phyloP scores from a whole-genome alignment of 2,329 filamentous ascomycete species.

The Pseudogymnoascus sp. region DNA sequence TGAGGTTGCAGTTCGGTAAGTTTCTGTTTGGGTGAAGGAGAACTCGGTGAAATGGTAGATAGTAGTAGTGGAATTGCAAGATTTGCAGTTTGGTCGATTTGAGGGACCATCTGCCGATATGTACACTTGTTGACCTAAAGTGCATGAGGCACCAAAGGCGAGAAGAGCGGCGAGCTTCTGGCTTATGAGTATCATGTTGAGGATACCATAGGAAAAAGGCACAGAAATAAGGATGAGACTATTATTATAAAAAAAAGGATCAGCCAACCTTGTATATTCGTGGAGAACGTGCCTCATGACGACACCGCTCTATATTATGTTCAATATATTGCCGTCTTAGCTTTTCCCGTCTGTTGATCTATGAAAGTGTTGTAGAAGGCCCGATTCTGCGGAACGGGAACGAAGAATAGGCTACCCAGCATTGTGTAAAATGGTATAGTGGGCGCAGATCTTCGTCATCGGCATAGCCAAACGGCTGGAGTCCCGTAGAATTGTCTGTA shows the following conservation, averaged over 20 bases:
- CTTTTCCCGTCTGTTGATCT: background rate
- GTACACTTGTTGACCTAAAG: slow-evolving; percentile 29
- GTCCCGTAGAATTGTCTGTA: too few species aligned
- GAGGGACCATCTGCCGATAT: slow-evolving; percentile 25
- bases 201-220: background rate
- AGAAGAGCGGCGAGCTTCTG: background rate
- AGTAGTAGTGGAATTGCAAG: slow-evolving; percentile 20
- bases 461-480: background rate
- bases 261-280: background rate
- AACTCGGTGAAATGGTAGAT: slow-evolving; percentile 25
- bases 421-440: background rate
- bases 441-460: background rate
- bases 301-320: background rate
- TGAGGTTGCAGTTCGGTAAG: slow-evolving; percentile 32
- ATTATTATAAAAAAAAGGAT: background rate
- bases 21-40: slow-evolving; percentile 33
- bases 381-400: background rate
- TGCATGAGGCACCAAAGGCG: background rate
- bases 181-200: background rate
- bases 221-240: background rate
- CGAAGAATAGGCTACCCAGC: background rate
- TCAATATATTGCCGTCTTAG: background rate
- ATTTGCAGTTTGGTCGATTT: slow-evolving; percentile 26
- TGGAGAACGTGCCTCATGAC: background rate
- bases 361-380: background rate